Base-by-base conservation (phyloP, 2,329 filamentous ascomycete species). In the Verticillium klebahnii region DNA sequence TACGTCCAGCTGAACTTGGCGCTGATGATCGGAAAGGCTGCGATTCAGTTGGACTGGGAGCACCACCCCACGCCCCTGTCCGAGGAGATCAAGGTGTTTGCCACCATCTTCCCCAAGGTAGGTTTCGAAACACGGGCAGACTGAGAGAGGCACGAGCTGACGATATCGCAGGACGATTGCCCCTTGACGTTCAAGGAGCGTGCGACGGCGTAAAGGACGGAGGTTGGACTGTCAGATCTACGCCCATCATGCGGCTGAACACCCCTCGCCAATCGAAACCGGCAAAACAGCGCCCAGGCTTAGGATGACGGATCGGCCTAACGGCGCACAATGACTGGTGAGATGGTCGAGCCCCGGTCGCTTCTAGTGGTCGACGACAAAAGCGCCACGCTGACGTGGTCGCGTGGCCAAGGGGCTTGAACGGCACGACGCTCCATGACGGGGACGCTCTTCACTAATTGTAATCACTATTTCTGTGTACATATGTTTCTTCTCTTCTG, bases 11-110 rank as follows among this genome's bases (percentile, higher is more conserved):
- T 93, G 64, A 97, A 97, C 77, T 80, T 99, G 69, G 94, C 91
- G 72, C 86, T 92, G 56, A 90, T 96, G 84, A 85, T 97, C 71
- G 93, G 93, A 73, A 97, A 95, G 84, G 93, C 93, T 9, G 90
- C 91, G 67, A 83, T 97, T 75, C 82, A 88, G 72, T 82, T 98
- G 68, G 88, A 98, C 76, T 98, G 94, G 94, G 85, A 88, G 74
- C 95, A 99, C 76, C 87, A 92, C 73, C 78, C 92, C 19, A 98
- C 95, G 12, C 87, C 90, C 0, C 72, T 82, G 63, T 96, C 92
- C 0, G 95, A 99, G 79, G 89, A 96, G 77, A 98, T 99, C 77
- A 94, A 96, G 81, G 94, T 98, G 68, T 99, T 98, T 79, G 95
- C 95, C 50, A 97, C 93, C 32, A 96, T 99, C 69, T 99, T 99